Conservation (phyloP, 1,284 basidiomycete genomes). For the Megacollybia platyphylla region DNA sequence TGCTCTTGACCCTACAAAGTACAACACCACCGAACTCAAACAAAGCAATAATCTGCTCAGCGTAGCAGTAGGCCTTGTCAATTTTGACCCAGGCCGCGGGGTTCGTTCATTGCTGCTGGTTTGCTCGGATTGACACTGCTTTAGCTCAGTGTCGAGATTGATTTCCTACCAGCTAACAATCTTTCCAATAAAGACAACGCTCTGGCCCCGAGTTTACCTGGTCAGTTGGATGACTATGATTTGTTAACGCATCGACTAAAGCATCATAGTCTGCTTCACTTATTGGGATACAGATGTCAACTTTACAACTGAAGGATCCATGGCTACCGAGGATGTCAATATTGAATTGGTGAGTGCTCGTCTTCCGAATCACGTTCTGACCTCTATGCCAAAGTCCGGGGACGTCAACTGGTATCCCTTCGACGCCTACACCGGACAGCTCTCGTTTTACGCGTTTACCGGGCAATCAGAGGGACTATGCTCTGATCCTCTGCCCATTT, state of each 20-base stretch:
- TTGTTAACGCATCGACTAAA: neutral
- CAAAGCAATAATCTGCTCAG: neutral
- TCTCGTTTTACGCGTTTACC: neutral
- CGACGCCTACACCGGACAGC: slow-evolving; percentile 3
- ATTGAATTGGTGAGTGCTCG: neutral
- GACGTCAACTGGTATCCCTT: slow-evolving; percentile 7
- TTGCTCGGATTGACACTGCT: neutral
- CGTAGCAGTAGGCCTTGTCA: neutral
- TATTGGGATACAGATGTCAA: neutral
- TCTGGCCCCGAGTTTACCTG: neutral
- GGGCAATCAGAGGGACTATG: neutral
- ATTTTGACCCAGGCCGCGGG: neutral
- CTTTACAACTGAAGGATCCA: neutral
- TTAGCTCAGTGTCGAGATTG: neutral
- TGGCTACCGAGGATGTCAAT: neutral
- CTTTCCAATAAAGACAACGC: neutral
- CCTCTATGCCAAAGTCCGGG: neutral
- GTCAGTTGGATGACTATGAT: neutral
- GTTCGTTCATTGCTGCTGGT: neutral
- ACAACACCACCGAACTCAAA: neutral
- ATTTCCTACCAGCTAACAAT: neutral
- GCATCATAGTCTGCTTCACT: neutral
- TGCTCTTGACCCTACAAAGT: neutral
- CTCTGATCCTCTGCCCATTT: neutral
- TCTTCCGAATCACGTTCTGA: neutral